Evolutionary conservation across 306 rosid genomes (phyloP), one percentile per base, ranked within the genome.

Genomic region (Chamaecrista fasciculata): DNA sequence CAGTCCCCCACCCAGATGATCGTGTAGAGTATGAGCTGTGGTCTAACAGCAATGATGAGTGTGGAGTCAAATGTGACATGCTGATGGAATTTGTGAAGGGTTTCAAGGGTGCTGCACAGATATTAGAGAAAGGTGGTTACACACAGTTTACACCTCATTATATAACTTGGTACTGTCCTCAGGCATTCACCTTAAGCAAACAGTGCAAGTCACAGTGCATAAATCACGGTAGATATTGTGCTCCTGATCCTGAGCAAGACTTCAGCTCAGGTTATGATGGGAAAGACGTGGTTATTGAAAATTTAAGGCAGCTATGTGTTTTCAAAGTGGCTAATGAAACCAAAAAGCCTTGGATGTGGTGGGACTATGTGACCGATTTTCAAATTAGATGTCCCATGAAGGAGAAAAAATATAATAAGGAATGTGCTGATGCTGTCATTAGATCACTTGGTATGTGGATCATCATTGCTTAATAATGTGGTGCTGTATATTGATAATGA

Each of bases 241-340:
- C 97, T 75, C 97, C 97, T 28, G 97, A 91, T 82, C 97, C 97
- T 59, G 97, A 91, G 71, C 97, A 91, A 66, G 97, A 91, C 82
- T 91, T 91, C 84, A 86, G 89, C 81, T 47, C 79, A 36, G 97
- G 97, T 75, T 91, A 91, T 66, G 91, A 91, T 20, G 97, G 97
- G 44, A 88, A 81, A 85, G 84, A 91, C 23, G 97, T 91, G 67
- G 97, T 91, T 74, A 20, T 86, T 69, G 97, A 91, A 79, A 91
- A 91, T 85, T 79, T 91, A 66, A 85, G 96, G 83, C 96, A 90
- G 84, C 88, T 90, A 5, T 90, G 96, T 78, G 95, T 90, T 80
- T 90, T 78, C 67, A 87, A 67, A 74, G 95, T 78, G 76, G 95
- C 83, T 4, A 90, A 87, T 42, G 89, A 87, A 67, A 74, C 88